Evolutionary conservation across 106 monocot species (phyloP), one percentile per base, ranked within the genome.

Genomic region (Ottelia alismoides): DNA sequence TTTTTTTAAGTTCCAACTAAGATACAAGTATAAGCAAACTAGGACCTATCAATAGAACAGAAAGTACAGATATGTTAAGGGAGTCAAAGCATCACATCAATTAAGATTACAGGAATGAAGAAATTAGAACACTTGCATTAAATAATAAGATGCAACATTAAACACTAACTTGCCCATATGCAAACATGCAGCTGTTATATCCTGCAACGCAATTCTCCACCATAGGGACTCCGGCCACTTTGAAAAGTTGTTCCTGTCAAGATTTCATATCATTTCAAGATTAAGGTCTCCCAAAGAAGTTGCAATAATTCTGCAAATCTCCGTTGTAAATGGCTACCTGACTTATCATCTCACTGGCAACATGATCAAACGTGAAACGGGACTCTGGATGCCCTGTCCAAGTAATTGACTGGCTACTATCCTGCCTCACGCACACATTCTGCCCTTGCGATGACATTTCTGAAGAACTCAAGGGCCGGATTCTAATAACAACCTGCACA

Each of bases 151-250:
- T 2, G 49, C 1, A 27, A 2, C 27, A 27, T 20, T 40, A 20
- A 35, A 35, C 35, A 59, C 69, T 69, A 46, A 96, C 94, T 63
- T 96, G 94, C 0, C 94, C 94, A 67, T 96, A 96, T 22, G 94
- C 94, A 82, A 96, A 96, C 78, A 96, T 88, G 51, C 94, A 96
- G 35, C 88, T 88, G 53, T 96, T 96, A 56, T 96, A 96, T 2
- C 94, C 94, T 20, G 60, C 73, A 57, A 96, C 72, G 56, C 94
- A 96, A 52, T 88, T 96, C 18, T 96, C 94, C 2, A 96, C 88
- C 94, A 96, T 96, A 19, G 85, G 88, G 45, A 96, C 71, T 47
- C 94, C 94, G 57, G 88, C 84, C 23, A 82, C 81, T 72, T 82
- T 78, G 53, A 96, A 96, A 17, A 96, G 63, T 25, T 85, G 69